A percentile compares a stretch with the other conserved stretches of the same genome.
phyloP scores from a whole-genome alignment of 2,329 filamentous ascomycete species.

The Hymenoscyphus fructigenus region DNA sequence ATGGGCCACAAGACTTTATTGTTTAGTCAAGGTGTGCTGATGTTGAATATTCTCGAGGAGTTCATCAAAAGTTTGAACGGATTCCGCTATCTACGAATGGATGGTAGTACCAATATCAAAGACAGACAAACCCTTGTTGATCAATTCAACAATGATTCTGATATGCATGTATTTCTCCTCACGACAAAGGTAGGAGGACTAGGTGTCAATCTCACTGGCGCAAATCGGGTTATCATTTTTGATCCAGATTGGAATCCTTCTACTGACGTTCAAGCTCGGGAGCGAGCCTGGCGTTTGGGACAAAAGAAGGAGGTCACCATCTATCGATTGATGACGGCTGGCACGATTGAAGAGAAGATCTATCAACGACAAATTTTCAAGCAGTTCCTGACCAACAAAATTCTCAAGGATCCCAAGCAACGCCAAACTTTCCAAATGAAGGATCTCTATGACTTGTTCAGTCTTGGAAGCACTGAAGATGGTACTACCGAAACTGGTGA shows the following conservation, averaged over 20 bases:
- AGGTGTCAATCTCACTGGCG: slow-evolving; percentile 91
- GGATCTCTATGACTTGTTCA: slow-evolving; percentile 91
- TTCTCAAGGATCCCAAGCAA: slow-evolving; percentile 91
- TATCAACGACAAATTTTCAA: slow-evolving; percentile 99
- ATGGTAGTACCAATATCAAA: slow-evolving; percentile 86
- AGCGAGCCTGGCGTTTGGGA: slow-evolving; percentile 91
- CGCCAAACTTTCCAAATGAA: slow-evolving; percentile 86
- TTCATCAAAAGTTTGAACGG: slow-evolving; percentile 68
- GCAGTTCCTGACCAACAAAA: slow-evolving; percentile 95
- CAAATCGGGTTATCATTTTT: slow-evolving; percentile 94
- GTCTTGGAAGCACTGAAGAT: slow-evolving; percentile 65
- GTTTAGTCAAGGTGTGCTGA: slow-evolving; percentile 90
- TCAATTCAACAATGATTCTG: slow-evolving; percentile 79
- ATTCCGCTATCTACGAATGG: slow-evolving; percentile 85
- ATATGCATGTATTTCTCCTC: slow-evolving; percentile 84
- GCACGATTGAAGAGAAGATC: slow-evolving; percentile 98
- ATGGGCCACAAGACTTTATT: slow-evolving; percentile 85
- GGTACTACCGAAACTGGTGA: slow-evolving; percentile 79
- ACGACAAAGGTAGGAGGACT: slow-evolving; percentile 95
- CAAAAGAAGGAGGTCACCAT: slow-evolving; percentile 95
- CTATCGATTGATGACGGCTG: slow-evolving; percentile 95
- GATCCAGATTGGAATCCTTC: slow-evolving; percentile 99
- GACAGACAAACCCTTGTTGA: slow-evolving; percentile 88
- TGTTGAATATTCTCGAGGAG: slow-evolving; percentile 89
- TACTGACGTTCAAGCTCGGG: slow-evolving; percentile 90